Evolutionary conservation across 2,329 filamentous ascomycete species (phyloP), one percentile per base, ranked within the genome.

Genomic region (Ophiostoma ulmi): DNA sequence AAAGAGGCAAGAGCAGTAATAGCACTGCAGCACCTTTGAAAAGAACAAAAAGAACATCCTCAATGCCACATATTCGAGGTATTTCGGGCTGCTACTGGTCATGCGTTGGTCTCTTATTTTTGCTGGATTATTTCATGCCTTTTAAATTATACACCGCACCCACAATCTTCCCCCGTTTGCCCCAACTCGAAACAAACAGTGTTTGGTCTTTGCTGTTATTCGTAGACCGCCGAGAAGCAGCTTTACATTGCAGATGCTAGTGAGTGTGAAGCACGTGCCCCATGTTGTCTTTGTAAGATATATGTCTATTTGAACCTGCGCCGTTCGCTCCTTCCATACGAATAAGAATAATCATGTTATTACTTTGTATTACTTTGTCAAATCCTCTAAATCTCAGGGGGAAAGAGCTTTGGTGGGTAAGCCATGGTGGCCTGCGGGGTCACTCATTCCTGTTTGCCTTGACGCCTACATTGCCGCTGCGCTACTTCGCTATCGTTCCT

Each of bases 31-130:
- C 31, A 31, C 31, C 31, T 31, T 31, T 31, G 2, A 26, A 26
- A 26, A 26, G 1, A 26, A 26, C 26, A 26, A 26, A 26, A 26
- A 26, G 1, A 26, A 20, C 20, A 48, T 44, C 41, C 17, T 14
- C 41, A 44, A 44, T n/a, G 20, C 20, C 5, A 1, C n/a, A 48
- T 20, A 26, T 26, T 26, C 26, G 26, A 26, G 26, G 26, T 26
- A 26, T 20, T 17, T 48, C 44, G 2, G 17, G 5, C 4, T 48
- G 14, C 14, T 26, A 26, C 3, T 20, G 14, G 7, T 0, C 20
- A 5, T n/a, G 1, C 17, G 44, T 5, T 55, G 7, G 20, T 20
- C 20, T 20, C 20, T 8, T n/a, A 58, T 73, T 73, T 72, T 72
- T 70, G 63, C 26, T 61, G 14, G 3, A 61, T 14, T 58, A n/a